Percentiles rank a stretch among this genome's conserved stretches.
Evolutionary conservation across 345 rosid species (phyloP).

Genomic region (Rhodamnia rubescens): DNA sequence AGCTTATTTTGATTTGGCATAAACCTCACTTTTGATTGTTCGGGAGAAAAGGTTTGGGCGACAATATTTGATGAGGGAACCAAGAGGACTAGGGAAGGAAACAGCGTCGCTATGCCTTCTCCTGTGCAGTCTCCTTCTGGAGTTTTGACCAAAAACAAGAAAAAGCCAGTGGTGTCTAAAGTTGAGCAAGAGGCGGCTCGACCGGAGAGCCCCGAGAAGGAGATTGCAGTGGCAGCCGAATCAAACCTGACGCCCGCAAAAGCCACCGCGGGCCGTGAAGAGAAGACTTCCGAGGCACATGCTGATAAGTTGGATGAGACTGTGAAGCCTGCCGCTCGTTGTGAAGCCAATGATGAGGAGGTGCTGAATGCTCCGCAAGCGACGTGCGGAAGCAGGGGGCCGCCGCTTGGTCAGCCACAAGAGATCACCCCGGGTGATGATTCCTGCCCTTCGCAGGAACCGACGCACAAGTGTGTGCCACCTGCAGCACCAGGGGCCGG

Average conservation of each 20-base stretch:
- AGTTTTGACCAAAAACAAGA: no score
- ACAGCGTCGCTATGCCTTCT: not conserved
- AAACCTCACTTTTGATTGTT: not conserved
- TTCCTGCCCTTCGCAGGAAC: not conserved
- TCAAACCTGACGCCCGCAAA: not conserved
- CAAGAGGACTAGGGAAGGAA: not conserved
- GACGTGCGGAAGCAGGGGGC: not conserved
- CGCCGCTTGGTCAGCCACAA: not conserved
- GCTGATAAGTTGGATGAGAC: not conserved
- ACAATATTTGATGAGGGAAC: not conserved
- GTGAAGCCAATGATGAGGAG: not conserved
- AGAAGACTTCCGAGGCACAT: not conserved
- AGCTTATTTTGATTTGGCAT: not conserved
- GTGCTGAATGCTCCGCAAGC: not conserved
- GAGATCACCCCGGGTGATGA: not conserved
- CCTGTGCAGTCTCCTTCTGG: no score
- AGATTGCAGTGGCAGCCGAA: not conserved
- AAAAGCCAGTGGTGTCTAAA: not conserved
- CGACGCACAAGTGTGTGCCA: not conserved
- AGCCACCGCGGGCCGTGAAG: not conserved
- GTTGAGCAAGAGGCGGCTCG: not conserved
- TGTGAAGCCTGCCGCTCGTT: not conserved
- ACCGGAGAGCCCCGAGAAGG: not conserved
- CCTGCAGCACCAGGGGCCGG: not conserved
- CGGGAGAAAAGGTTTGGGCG: not conserved